Evolutionary conservation across 305 asterid genomes (phyloP).

Genomic region (Striga hermonthica): DNA sequence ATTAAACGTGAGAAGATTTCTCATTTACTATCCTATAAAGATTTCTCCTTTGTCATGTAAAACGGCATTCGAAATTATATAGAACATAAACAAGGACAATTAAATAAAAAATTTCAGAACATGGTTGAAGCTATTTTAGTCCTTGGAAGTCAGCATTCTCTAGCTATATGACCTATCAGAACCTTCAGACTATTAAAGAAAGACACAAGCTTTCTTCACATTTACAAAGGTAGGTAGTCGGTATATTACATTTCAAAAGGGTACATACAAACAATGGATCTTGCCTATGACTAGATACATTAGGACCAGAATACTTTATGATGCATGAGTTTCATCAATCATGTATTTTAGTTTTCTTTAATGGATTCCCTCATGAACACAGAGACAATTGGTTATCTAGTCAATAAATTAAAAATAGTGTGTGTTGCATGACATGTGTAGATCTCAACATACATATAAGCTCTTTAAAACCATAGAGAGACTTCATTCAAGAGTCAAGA

Average conservation of each 20-base stretch:
- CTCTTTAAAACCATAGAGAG: slow-evolving; percentile 1
- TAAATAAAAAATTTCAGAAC: too few relatives aligned
- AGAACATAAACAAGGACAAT: too few relatives aligned
- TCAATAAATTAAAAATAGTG: neutral
- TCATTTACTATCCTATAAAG: too few relatives aligned
- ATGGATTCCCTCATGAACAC: slow-evolving; percentile 2
- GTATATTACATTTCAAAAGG: neutral
- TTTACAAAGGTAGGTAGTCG: neutral
- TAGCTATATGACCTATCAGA: too few relatives aligned
- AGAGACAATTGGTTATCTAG: neutral
- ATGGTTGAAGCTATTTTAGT: neutral
- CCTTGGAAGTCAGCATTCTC: neutral
- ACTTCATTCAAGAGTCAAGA: neutral
- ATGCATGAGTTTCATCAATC: neutral
- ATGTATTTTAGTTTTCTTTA: neutral
- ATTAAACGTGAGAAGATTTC: too few relatives aligned
- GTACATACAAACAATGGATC: slow-evolving; percentile 1
- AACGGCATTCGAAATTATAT: too few relatives aligned
- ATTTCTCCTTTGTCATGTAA: too few relatives aligned
- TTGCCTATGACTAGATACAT: slow-evolving; percentile 5
- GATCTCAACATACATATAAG: slow-evolving; percentile 14
- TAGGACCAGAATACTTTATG: neutral
- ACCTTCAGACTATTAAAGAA: too few relatives aligned
- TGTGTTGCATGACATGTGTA: neutral
- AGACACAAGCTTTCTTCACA: too few relatives aligned